phyloP scores from a whole-genome alignment of 306 rosid genomes.

The Medicago ruthenica region DNA sequence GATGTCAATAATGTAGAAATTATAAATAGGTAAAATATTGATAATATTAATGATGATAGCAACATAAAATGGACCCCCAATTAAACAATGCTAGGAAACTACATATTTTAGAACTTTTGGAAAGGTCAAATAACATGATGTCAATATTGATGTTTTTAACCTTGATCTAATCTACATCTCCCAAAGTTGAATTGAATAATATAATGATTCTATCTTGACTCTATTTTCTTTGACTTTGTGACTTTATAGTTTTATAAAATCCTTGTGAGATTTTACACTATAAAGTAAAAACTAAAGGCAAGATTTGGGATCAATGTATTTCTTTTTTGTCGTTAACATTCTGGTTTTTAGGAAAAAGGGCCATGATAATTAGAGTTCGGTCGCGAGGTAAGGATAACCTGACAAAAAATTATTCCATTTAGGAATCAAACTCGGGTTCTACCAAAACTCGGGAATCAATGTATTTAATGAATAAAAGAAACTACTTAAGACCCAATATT shows the following conservation, averaged over 20 bases:
- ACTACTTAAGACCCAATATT: neutral
- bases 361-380: too few relatives aligned
- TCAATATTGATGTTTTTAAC: neutral
- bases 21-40: conserved; percentile 3
- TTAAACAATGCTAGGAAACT: neutral
- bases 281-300: too few relatives aligned
- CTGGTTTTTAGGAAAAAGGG: too few relatives aligned
- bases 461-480: neutral
- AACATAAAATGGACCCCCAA: conserved; percentile 15
- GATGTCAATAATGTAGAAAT: conserved; percentile 23
- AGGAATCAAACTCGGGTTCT: too few relatives aligned
- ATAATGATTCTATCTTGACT: neutral
- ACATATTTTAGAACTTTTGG: neutral
- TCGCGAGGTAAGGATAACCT: too few relatives aligned
- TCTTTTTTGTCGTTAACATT: too few relatives aligned
- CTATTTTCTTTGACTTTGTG: neutral
- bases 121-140: conserved; percentile 8
- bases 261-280: too few relatives aligned
- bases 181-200: neutral
- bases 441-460: too few relatives aligned
- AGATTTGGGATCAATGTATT: neutral
- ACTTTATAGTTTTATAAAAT: too few relatives aligned
- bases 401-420: neutral
- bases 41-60: conserved; percentile 19
- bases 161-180: conserved; percentile 7